Conservation (phyloP, 139 green algal species). For the Chlorella sorokiniana region DNA sequence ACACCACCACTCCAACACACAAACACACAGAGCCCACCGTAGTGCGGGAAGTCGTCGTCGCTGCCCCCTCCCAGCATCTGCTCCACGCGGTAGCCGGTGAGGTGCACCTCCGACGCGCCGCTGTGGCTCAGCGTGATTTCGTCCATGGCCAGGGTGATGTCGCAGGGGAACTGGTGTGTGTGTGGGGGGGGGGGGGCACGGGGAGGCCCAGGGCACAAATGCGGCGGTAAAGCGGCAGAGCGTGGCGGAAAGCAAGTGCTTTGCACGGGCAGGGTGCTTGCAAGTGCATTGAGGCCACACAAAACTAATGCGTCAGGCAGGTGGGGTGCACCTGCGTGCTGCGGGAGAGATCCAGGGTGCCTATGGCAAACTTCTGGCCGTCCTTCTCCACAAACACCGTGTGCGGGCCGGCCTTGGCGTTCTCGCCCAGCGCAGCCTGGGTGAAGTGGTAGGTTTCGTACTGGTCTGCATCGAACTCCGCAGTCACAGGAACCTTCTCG, state of each 20-base stretch:
- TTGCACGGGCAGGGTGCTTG: no score
- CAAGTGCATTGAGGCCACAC: no score
- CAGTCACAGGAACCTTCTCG: not conserved
- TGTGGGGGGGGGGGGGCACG: not conserved
- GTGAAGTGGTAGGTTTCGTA: constrained; percentile 38
- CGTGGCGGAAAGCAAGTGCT: no score
- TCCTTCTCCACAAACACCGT: constrained; percentile 38
- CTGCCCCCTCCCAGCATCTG: not conserved
- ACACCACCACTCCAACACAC: no score
- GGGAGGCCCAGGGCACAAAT: not conserved
- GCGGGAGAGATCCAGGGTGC: constrained; percentile 33
- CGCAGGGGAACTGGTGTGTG: constrained; percentile 41
- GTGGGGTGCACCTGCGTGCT: constrained; percentile 9
- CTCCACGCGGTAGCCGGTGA: constrained; percentile 47
- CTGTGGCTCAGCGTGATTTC: constrained; percentile 38
- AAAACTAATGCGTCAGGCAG: no score
- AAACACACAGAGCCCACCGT: no score
- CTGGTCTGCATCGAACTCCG: constrained; percentile 35
- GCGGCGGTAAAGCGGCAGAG: not conserved
- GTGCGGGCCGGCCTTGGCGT: constrained; percentile 31
- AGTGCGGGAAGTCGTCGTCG: constrained; percentile 9
- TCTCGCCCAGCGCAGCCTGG: constrained; percentile 34
- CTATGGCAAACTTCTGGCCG: constrained; percentile 38
- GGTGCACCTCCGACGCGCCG: constrained; percentile 31
- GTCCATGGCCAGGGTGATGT: constrained; percentile 31